Base-by-base conservation (phyloP, 441 rosid species). In the Breynia disticha region DNA sequence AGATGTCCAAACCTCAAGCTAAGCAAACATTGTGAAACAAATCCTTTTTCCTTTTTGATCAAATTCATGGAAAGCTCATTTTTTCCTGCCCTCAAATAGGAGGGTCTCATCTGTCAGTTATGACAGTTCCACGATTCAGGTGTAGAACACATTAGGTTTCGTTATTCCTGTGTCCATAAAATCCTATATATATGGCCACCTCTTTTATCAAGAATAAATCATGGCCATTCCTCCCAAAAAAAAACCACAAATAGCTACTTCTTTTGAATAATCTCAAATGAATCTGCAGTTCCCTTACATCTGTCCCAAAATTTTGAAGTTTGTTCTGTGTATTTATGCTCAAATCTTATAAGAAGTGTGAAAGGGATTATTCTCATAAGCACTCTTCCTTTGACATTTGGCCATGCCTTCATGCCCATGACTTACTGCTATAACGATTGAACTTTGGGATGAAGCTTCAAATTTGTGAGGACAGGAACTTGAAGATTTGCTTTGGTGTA, bases 131-230 rank as follows among this genome's bases (percentile, higher is more conserved):
- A 65, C 61, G 42, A 61, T 68, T 67, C 69, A 74, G 74, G 71
- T 72, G 78, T 61, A 63, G 77, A 68, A 71, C 63, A 46, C 63
- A 50, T 61, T 72, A 61, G 70, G 59, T 74, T 68, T 48, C 57
- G 60, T 78, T 74, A 63, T 66, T 38, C 62, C 64, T 44, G 51
- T 71, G 70, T 75, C 51, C 64, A 75, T 79, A 82, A 62, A 57
- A 61, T 66, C 73, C 8, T 62, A n/a, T 54, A 3, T 60, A 57
- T 55, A 54, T 28, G 76, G 76, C 79, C 76, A 57, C 66, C 62
- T 48, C 50, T 69, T 72, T 59, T 55, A 53, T 60, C 70, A 66
- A 59, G 64, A 80, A 82, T 79, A 82, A 80, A 67, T 63, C 64
- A 64, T 58, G 71, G 77, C 71, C 74, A 56, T 46, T 44, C 22